A percentile compares a stretch with the other conserved stretches of the same genome.
Evolutionary conservation across 306 rosid species (phyloP).

Genomic region (Mimosa pudica): DNA sequence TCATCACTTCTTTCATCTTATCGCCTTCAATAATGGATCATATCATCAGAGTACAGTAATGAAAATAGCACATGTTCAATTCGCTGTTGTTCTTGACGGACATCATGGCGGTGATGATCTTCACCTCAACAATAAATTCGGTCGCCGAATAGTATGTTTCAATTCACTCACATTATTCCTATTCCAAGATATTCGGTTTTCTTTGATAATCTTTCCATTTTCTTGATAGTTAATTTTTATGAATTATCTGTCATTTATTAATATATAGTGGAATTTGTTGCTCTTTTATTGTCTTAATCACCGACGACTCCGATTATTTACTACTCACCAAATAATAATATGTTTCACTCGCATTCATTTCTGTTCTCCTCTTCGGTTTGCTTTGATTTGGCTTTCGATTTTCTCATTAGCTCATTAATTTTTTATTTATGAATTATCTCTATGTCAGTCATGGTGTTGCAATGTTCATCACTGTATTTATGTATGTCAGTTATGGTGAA

Average conservation of each 20-base stretch:
- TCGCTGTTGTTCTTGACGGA: slow-evolving; percentile 9
- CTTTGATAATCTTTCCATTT: too few relatives aligned
- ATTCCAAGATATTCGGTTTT: too few relatives aligned
- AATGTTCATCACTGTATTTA: too few relatives aligned
- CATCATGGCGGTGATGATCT: not conserved
- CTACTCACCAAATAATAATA: too few relatives aligned
- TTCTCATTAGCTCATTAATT: not conserved
- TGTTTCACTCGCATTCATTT: too few relatives aligned
- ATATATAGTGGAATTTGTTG: too few relatives aligned
- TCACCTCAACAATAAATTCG: not conserved
- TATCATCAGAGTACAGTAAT: not conserved
- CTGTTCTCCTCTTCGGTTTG: not conserved
- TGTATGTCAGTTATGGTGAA: not conserved
- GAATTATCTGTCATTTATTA: too few relatives aligned
- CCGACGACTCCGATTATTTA: too few relatives aligned
- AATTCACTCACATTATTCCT: not conserved
- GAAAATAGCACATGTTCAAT: slow-evolving; percentile 18
- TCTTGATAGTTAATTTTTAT: too few relatives aligned
- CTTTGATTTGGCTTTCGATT: not conserved
- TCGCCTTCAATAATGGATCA: not conserved
- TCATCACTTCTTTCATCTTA: slow-evolving; percentile 16
- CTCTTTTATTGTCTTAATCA: too few relatives aligned
- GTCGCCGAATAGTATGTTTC: not conserved
- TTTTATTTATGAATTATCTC: not conserved
- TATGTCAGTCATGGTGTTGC: too few relatives aligned